Base-by-base conservation (phyloP, 2,329 filamentous ascomycete species). In the Ilyonectria mors-panacis region DNA sequence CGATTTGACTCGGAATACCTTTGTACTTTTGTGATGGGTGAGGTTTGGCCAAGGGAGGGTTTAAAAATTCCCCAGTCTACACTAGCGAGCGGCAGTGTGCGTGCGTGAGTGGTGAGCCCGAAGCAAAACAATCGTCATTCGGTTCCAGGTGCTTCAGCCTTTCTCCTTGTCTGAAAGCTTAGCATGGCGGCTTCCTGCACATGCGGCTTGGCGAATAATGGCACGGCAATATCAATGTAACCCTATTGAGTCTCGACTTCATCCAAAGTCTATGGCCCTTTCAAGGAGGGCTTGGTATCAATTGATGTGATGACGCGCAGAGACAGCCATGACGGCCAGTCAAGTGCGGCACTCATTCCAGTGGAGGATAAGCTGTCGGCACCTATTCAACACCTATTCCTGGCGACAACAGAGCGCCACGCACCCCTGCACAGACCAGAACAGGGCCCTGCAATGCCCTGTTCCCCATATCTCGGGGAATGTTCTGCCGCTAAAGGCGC, bases 1-100 rank as follows among this genome's bases (percentile, higher is more conserved):
- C 13, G 33, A 42, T 42, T 53, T 45, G 53, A 48, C 6, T 4
- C 12, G 13, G 33, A 23, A 42, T 37, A 50, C 50, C 59, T 63
- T 51, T 50, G 30, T 19, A 33, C 55, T 44, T 63, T 56, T 50
- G 21, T 19, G 26, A 59, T 30, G 54, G 15, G 30, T 19, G 35
- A 54, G 42, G 55, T 50, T 55, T 54, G 12, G 30, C 44, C 30
- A 10, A n/a, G 51, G 37, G 53, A 57, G 63, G 63, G 57, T 45
- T 60, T 45, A 39, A 66, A 66, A 55, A 47, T 59, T 59, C 59
- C 59, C 64, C 33, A 63, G 63, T 48, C 53, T 58, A 44, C 56
- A 59, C 55, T 60, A 65, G 50, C 30, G 42, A 60, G 45, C 56
- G 39, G 56, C 56, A 58, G 37, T 47, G 19, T 53, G 13, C n/a